Conservation (phyloP, 2,329 filamentous ascomycete species). For the Aspergillus hiratsukae region DNA sequence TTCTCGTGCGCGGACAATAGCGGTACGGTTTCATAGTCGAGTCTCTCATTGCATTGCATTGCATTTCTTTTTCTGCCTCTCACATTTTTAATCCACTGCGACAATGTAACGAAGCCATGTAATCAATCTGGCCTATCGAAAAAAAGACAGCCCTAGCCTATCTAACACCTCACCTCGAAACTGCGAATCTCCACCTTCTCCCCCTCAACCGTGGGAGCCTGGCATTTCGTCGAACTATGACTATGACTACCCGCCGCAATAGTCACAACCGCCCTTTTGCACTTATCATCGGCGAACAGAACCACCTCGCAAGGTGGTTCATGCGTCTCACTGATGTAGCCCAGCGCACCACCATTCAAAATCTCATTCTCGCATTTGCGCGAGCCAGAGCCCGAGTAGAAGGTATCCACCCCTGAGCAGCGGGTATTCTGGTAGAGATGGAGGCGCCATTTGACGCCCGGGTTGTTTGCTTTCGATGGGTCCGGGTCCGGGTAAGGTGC, state of each 20-base stretch:
- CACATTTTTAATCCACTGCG: no score
- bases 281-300: conserved; percentile 4
- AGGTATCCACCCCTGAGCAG: conserved; percentile 10
- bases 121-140: no score
- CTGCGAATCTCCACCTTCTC: background rate
- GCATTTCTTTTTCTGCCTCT: no score
- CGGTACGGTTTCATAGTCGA: background rate
- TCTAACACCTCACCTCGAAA: background rate
- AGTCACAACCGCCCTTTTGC: background rate
- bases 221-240: conserved; percentile 2
- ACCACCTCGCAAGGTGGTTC: background rate
- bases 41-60: background rate
- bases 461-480: background rate
- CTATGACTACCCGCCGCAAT: background rate
- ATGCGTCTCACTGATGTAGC: conserved; percentile 4
- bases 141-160: background rate
- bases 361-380: conserved; percentile 3
- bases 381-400: conserved; percentile 7
- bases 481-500: background rate
- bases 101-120: no score
- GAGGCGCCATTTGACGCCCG: conserved; percentile 5
- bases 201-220: background rate
- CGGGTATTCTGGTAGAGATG: conserved; percentile 9
- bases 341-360: conserved; percentile 10
- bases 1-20: background rate